Percentiles rank a stretch among this genome's conserved stretches.
Conservation (phyloP, 2,329 filamentous ascomycete species). For the Gyromitra esculenta region DNA sequence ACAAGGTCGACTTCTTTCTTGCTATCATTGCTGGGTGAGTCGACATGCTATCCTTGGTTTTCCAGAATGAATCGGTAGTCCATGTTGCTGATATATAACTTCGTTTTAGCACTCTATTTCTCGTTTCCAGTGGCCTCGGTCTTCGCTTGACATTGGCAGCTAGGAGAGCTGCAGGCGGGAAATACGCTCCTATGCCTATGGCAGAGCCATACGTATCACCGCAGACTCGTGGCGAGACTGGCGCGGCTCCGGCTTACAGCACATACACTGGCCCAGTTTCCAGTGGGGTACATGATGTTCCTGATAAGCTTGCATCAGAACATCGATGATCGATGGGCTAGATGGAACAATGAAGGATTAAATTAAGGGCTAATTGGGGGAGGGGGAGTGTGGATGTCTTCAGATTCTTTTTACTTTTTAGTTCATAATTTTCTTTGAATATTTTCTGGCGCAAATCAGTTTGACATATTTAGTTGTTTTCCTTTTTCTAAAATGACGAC, state of each 20-base stretch:
- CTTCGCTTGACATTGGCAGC: slow-evolving; percentile 9
- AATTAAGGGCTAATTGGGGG: neutral
- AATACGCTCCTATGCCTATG: slow-evolving; percentile 10
- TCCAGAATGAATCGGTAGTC: neutral
- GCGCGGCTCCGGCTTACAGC: neutral
- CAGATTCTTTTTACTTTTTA: neutral
- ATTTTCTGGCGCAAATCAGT: neutral
- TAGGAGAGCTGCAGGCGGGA: slow-evolving; percentile 4
- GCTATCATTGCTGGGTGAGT: slow-evolving; percentile 5
- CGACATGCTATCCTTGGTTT: neutral
- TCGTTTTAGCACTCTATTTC: slow-evolving; percentile 6
- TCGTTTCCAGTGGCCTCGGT: slow-evolving; percentile 11
- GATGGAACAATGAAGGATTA: neutral
- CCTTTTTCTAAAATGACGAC: neutral
- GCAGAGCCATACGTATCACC: slow-evolving; percentile 8
- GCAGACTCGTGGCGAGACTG: neutral
- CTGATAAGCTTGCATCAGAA: neutral
- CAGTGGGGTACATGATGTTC: neutral
- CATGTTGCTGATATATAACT: neutral
- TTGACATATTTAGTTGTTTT: neutral
- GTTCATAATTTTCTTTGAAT: neutral
- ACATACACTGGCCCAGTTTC: slow-evolving; percentile 18
- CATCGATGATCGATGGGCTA: neutral
- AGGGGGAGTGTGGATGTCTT: neutral
- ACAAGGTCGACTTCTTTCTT: slow-evolving; percentile 21